phyloP scores from a whole-genome alignment of 2,329 filamentous ascomycete species.

The Coniella vitis region DNA sequence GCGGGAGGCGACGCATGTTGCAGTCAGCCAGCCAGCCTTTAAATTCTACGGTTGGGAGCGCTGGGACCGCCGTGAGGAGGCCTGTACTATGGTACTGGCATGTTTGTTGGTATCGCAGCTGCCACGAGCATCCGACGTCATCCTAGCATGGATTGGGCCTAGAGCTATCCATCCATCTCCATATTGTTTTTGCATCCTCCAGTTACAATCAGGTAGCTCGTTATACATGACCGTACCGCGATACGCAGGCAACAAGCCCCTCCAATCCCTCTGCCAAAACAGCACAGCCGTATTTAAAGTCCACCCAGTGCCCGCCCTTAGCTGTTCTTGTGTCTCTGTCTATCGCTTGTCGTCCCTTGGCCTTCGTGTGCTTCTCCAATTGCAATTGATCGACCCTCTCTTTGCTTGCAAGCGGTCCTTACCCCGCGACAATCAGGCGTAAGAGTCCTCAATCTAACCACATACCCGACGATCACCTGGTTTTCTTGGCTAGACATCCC shows the following conservation, averaged over 20 bases:
- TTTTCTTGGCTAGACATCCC: background rate
- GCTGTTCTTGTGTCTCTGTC: background rate
- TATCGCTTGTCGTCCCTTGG: background rate
- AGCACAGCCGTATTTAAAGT: slow-evolving; percentile 1
- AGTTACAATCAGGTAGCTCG: background rate
- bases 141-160: slow-evolving; percentile 6
- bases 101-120: slow-evolving; percentile 12
- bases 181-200: background rate
- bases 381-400: no score
- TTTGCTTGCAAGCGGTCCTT: no score
- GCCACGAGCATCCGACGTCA: slow-evolving; percentile 14
- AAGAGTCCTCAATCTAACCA: background rate
- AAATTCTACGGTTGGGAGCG: background rate
- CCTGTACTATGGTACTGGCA: background rate
- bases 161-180: background rate
- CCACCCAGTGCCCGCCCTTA: background rate
- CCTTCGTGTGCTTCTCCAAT: background rate
- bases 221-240: background rate
- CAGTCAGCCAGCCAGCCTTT: background rate
- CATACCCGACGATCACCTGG: background rate
- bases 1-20: background rate
- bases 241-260: background rate
- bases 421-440: no score
- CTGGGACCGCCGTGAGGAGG: background rate
- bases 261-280: background rate